These are phyloP conservation scores for Priceomyces medius DNA, from an alignment of 805 yeast species.

Conservation along the genomic window DNA sequence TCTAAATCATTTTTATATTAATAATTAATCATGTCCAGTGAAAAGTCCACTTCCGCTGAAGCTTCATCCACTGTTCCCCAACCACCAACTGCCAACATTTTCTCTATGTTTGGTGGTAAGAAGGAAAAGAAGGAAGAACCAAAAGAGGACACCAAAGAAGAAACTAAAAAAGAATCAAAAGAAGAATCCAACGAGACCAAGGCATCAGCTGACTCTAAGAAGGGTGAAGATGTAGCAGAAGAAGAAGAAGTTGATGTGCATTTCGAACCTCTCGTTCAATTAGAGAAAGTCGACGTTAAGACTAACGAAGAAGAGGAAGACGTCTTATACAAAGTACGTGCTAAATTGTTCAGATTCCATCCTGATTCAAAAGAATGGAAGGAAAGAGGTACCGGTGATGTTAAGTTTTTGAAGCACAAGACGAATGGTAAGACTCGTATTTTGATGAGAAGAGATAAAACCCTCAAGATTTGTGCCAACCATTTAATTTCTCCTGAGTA, in stretches of 20 bases:
- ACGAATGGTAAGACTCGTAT: conserved; percentile 78
- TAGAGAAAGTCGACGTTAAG: conserved; percentile 94
- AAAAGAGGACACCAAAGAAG: conserved; percentile 24
- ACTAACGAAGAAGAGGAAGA: conserved; percentile 51
- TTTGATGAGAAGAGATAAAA: conserved; percentile 98
- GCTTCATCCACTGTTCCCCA: conserved; percentile 38
- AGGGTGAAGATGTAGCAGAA: conserved; percentile 56
- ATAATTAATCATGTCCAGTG: conserved; percentile 24
- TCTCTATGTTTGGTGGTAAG: conserved; percentile 94
- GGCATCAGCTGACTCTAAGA: conserved; percentile 30
- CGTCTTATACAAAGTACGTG: conserved; percentile 67
- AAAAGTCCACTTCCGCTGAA: conserved; percentile 28
- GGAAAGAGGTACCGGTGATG: conserved; percentile 99
- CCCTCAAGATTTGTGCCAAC: conserved; percentile 96
- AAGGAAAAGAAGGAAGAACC: conserved; percentile 57
- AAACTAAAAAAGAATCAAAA: conserved; percentile 25
- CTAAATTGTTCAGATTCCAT: conserved; percentile 89
- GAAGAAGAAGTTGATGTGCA: conserved; percentile 81
- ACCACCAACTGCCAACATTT: conserved; percentile 80
- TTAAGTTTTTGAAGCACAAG: conserved; percentile 90
- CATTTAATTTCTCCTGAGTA: conserved; percentile 84
- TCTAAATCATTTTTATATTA: too few relatives aligned
- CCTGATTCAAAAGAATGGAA: conserved; percentile 92
- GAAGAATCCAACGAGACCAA: conserved; percentile 35
- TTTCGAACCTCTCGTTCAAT: conserved; percentile 92